A percentile compares a stretch with the other conserved stretches of the same genome.
Conservation (phyloP, 1,139 yeast genomes). For the Blastobotrys illinoisensis region DNA sequence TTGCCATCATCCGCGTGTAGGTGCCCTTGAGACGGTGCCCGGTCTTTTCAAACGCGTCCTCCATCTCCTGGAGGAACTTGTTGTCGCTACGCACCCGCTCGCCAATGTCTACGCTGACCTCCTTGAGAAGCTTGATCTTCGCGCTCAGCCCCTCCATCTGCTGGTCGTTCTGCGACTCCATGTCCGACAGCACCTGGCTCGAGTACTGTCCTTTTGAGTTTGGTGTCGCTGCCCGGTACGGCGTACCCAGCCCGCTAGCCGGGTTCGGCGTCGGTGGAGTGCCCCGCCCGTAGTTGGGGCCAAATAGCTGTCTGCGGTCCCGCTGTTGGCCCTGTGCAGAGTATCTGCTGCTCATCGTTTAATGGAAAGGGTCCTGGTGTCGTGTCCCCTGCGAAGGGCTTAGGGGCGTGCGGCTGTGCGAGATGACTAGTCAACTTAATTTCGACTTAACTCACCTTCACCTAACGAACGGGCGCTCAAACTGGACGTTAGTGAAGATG, state of each 20-base stretch:
- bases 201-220: slow-evolving; percentile 39
- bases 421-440: neutral
- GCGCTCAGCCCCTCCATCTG: slow-evolving; percentile 65
- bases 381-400: neutral
- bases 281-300: slow-evolving; percentile 19
- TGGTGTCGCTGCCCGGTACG: slow-evolving; percentile 45
- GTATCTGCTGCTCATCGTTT: slow-evolving; percentile 22
- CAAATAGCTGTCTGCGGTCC: slow-evolving; percentile 36
- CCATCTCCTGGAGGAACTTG: slow-evolving; percentile 53
- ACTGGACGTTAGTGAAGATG: too few species aligned
- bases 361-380: neutral
- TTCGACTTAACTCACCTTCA: neutral
- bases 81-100: slow-evolving; percentile 75
- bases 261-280: slow-evolving; percentile 6
- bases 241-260: slow-evolving; percentile 28
- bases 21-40: slow-evolving; percentile 54
- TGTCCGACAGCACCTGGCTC: slow-evolving; percentile 56
- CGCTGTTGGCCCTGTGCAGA: slow-evolving; percentile 30
- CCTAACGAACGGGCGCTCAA: too few species aligned
- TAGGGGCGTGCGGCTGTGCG: neutral
- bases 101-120: slow-evolving; percentile 70
- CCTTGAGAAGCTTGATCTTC: slow-evolving; percentile 66
- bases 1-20: slow-evolving; percentile 64
- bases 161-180: slow-evolving; percentile 82
- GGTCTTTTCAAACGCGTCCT: slow-evolving; percentile 44